Evolutionary conservation across 768 basidiomycete genomes (phyloP), one percentile per base, ranked within the genome.

Genomic region (Boletus reticulatus): DNA sequence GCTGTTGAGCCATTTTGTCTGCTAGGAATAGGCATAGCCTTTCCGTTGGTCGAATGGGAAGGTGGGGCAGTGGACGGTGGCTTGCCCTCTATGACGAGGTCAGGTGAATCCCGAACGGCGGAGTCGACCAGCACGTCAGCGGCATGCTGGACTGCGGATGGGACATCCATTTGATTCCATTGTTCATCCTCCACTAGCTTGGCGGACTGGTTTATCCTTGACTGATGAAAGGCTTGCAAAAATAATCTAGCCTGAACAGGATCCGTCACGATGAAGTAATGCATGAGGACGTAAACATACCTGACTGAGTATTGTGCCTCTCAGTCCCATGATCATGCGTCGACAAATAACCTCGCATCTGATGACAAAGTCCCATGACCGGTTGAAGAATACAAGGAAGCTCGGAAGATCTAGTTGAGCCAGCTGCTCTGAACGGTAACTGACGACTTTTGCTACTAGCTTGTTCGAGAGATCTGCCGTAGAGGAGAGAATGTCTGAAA

Each of bases 121-220:
- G 87, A 83, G 58, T 89, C 85, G 17, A 97, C 79, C 48, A 99
- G 72, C 10, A 87, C 74, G 62, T 90, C 81, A 37, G 87, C 80
- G n/a, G 84, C 76, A 47, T 78, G 81, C 72, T 98, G 96, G 27
- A 91, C 72, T 5, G 74, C 59, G 5, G 76, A 65, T 1, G 85
- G 75, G 14, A 96, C 84, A 53, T 97, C 72, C 14, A 84, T 79
- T 16, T 89, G 89, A 55, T 78, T 84, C 97, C 97, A 98, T 56
- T 88, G 89, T 67, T 99, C 97, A 61, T 98, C 94, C 70, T 98
- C 94, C 9, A 99, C 96, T 27, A 92, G 74, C 68, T 89, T 92
- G 27, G 96, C 95, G 4, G 88, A 89, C 52, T 80, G 80, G 4
- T 86, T 82, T 43, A 98, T 81, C 48, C 89, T 81, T 12, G 79